phyloP scores from a whole-genome alignment of 257 asterid species.

The Solanum corneliomulleri region DNA sequence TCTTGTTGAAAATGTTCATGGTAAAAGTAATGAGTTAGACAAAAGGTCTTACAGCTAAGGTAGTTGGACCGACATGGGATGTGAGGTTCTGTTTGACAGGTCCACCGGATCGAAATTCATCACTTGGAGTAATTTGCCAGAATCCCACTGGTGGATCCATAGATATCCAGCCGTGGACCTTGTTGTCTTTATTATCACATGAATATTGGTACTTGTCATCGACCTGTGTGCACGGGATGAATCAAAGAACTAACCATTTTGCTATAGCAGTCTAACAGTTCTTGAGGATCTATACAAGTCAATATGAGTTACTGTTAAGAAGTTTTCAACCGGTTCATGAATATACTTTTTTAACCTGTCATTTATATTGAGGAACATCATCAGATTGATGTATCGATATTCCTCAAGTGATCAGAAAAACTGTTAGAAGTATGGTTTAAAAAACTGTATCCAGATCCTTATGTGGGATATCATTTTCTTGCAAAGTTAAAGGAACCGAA shows the following conservation, averaged over 20 bases:
- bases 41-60: conserved; percentile 33
- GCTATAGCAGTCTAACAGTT: background rate
- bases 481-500: background rate
- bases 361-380: background rate
- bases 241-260: background rate
- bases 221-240: conserved; percentile 26
- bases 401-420: background rate
- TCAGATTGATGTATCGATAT: background rate
- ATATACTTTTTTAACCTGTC: background rate
- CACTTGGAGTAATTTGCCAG: conserved; percentile 58
- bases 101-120: conserved; percentile 67
- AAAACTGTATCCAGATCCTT: background rate
- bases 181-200: conserved; percentile 45
- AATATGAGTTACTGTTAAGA: background rate
- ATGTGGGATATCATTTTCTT: background rate
- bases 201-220: conserved; percentile 77
- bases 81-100: conserved; percentile 72
- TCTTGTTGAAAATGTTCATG: background rate
- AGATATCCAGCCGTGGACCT: conserved; percentile 75
- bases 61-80: conserved; percentile 70
- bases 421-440: background rate
- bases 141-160: conserved; percentile 51
- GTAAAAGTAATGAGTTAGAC: background rate
- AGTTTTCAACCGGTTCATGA: background rate
- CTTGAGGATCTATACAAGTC: background rate